Percentiles rank a stretch among this genome's conserved stretches.
phyloP scores from a whole-genome alignment of 768 basidiomycete genomes.

The Russula olivacea region DNA sequence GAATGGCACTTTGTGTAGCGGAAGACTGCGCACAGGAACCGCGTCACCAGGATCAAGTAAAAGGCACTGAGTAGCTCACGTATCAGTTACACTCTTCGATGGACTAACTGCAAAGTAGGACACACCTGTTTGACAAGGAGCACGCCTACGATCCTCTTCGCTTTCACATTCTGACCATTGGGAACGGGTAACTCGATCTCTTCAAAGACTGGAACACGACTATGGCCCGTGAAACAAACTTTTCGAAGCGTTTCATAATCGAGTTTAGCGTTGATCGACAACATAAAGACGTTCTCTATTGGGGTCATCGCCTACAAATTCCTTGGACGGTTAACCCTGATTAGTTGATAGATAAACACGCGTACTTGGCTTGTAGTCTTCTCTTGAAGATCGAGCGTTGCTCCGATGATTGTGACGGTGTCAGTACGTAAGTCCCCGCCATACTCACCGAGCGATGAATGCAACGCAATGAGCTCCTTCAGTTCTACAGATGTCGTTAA shows the following conservation, averaged over 20 bases:
- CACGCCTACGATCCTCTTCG: constrained; percentile 82
- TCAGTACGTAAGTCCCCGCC: constrained; percentile 84
- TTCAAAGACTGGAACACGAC: constrained; percentile 27
- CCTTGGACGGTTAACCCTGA: neutral
- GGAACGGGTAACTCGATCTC: constrained; percentile 25
- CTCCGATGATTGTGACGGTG: constrained; percentile 86
- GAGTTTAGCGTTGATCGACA: constrained; percentile 76
- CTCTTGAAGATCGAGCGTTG: constrained; percentile 82
- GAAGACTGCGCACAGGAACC: constrained; percentile 73
- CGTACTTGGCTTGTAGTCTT: constrained; percentile 60
- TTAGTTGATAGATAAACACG: too few species aligned
- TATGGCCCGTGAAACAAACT: constrained; percentile 26
- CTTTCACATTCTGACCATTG: constrained; percentile 38
- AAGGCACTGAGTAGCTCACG: constrained; percentile 22
- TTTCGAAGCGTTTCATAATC: constrained; percentile 63
- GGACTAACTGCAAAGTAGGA: neutral
- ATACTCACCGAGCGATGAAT: constrained; percentile 61
- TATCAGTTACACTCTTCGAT: constrained; percentile 1
- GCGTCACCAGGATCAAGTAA: constrained; percentile 49
- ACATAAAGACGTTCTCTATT: constrained; percentile 77
- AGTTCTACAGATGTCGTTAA: constrained; percentile 39
- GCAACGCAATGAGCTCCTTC: constrained; percentile 88
- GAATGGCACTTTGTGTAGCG: constrained; percentile 79
- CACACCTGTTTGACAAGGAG: constrained; percentile 73
- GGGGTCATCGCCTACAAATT: constrained; percentile 66